These are phyloP conservation scores for Pisolithus albus DNA, from an alignment of 768 basidiomycete genomes.

Conservation along the genomic window DNA sequence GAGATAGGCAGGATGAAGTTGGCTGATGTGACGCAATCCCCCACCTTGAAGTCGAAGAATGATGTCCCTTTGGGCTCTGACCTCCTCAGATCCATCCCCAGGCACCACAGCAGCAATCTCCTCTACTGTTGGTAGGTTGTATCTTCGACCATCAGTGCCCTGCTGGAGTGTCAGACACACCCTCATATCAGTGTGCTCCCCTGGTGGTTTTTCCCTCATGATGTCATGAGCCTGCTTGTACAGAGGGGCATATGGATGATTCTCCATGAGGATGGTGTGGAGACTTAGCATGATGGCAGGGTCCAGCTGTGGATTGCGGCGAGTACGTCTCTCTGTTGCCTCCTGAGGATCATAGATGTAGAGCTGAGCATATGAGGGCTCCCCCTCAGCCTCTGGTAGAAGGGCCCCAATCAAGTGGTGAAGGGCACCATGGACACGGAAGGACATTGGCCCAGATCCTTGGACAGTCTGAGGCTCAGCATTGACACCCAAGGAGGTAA, in stretches of 20 bases:
- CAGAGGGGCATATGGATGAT: constrained; percentile 22
- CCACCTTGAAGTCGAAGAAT: constrained; percentile 21
- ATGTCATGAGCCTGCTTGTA: constrained; percentile 25
- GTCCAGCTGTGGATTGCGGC: constrained; percentile 21
- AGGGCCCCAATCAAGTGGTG: constrained; percentile 29
- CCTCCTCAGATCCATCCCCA: constrained; percentile 12
- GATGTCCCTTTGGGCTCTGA: constrained; percentile 25
- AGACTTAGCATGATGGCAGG: constrained; percentile 16
- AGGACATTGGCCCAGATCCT: no score
- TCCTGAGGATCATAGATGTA: no score
- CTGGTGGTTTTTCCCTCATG: constrained; percentile 10
- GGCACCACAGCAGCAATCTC: constrained; percentile 37
- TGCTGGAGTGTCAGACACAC: constrained; percentile 3
- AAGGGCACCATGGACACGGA: constrained; percentile 22
- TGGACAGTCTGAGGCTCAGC: no score
- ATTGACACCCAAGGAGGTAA: no score
- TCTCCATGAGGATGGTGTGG: constrained; percentile 15
- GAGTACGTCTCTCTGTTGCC: no score
- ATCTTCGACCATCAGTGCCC: constrained; percentile 23
- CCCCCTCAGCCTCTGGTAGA: constrained; percentile 5
- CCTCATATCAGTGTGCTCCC: constrained; percentile 2
- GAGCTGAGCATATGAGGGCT: no score
- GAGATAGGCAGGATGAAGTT: constrained; percentile 28
- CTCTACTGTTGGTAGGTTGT: constrained; percentile 37
- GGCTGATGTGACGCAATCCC: constrained; percentile 26